A percentile compares a stretch with the other conserved stretches of the same genome.
phyloP scores from a whole-genome alignment of 2,329 filamentous ascomycete species.

The Ceratocystis lukuohia region DNA sequence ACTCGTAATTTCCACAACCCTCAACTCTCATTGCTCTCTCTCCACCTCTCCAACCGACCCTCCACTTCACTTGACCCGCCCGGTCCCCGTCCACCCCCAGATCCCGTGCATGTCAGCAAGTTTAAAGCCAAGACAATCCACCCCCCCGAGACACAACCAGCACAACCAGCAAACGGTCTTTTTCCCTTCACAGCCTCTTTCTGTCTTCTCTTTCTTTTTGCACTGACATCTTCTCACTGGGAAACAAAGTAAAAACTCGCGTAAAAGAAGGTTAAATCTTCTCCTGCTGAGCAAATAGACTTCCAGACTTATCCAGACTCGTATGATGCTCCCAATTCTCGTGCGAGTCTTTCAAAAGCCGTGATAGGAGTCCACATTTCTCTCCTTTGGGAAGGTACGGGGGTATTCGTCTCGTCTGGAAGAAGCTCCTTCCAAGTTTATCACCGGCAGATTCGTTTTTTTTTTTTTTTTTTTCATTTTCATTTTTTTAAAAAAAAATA shows the following conservation, averaged over 20 bases:
- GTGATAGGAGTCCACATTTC: not conserved
- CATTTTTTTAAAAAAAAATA: not conserved
- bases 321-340: constrained; percentile 10
- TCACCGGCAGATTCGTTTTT: not conserved
- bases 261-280: not conserved
- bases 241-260: not conserved
- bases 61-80: not conserved
- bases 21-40: not conserved
- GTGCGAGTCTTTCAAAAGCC: constrained; percentile 10
- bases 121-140: not conserved
- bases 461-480: too few species aligned
- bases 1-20: too few species aligned
- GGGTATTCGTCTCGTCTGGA: not conserved
- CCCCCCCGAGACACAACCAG: not conserved
- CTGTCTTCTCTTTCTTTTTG: not conserved
- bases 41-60: not conserved
- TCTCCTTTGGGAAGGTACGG: constrained; percentile 1
- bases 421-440: not conserved
- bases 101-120: not conserved
- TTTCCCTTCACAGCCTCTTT: not conserved
- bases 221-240: not conserved
- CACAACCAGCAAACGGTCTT: not conserved
- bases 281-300: not conserved
- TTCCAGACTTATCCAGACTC: not conserved
- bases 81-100: not conserved